Evolutionary conservation across 441 rosid species (phyloP), one percentile per base, ranked within the genome.

Genomic region (Capsella rubella): DNA sequence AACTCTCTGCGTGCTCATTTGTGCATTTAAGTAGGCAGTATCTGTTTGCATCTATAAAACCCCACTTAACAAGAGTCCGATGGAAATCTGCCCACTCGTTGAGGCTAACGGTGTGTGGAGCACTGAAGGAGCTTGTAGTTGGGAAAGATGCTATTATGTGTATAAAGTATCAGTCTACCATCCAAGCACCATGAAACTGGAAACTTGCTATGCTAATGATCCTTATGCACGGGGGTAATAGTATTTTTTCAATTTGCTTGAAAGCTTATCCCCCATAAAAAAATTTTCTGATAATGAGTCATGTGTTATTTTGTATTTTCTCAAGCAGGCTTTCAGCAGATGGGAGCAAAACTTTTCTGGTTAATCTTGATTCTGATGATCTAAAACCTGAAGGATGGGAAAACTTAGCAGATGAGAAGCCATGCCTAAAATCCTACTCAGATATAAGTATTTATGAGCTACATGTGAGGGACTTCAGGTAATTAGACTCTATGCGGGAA

Each of bases 391-490:
- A 90, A 78, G 87, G 89, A 80, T 95, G 99, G 99, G 86, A 88
- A 51, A 80, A 45, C 73, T 79, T 92, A 79, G 95, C 87, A 10
- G 81, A 87, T 61, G 80, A 84, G 82, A 95, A 95, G 77, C 93
- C 93, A 18, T 63, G 70, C 71, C 11, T 92, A 63, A 76, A 54
- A 73, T 89, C 97, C 39, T 79, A 76, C 78, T 84, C 92, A 8
- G 97, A 95, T 81, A 87, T 87, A 67, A 95, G 93, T 78, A 78
- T 95, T 75, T 92, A 92, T 86, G 99, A 95, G 89, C 83, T 95
- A 85, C 99, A 95, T 82, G 81, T 89, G 74, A 87, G 97, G 83
- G 98, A 95, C 81, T 95, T 90, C 75, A 95, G 99, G 98, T 95
- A 78, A 81, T 21, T 31, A 32, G 60, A 52, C 64, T 47, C 62